phyloP scores from a whole-genome alignment of 441 rosid species.

The Erysimum pusillum region DNA sequence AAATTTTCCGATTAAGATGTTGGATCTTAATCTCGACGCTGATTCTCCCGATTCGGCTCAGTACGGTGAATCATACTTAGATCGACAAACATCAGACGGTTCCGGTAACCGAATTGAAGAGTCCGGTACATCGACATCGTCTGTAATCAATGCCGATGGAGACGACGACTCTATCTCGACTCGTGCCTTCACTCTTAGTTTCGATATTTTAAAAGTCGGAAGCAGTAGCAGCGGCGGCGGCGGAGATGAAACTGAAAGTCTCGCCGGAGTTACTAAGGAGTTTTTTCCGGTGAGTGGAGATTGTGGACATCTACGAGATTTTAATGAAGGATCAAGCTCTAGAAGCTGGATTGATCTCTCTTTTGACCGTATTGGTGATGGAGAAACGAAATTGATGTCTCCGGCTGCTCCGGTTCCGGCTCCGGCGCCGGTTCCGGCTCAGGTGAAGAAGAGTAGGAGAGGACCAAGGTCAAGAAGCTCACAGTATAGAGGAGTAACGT shows the following conservation, averaged over 20 bases:
- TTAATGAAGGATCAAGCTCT: constrained; percentile 52
- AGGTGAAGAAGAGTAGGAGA: constrained; percentile 82
- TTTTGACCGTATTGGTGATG: constrained; percentile 44
- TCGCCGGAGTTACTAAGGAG: constrained; percentile 61
- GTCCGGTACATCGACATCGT: constrained; percentile 87
- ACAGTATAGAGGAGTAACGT: constrained; percentile 95
- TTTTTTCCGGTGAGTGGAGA: constrained; percentile 63
- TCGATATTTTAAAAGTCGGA: constrained; percentile 72
- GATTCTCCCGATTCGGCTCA: constrained; percentile 68
- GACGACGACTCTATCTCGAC: constrained; percentile 73
- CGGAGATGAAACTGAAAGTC: constrained; percentile 26
- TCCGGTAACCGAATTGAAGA: constrained; percentile 58
- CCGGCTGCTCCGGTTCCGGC: constrained; percentile 55
- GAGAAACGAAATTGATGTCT: constrained; percentile 55
- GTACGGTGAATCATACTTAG: constrained; percentile 51
- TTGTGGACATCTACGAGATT: constrained; percentile 46
- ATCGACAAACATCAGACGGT: constrained; percentile 53
- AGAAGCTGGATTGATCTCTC: constrained; percentile 69
- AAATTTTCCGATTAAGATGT: constrained; percentile 49
- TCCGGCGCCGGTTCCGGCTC: constrained; percentile 43
- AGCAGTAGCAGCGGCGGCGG: constrained; percentile 36
- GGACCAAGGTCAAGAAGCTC: constrained; percentile 98
- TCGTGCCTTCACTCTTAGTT: constrained; percentile 64
- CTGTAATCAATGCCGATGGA: constrained; percentile 80
- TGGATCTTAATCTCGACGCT: constrained; percentile 87